Base-by-base conservation (phyloP, 202 grass and related monocot species). In the Zizania palustris region DNA sequence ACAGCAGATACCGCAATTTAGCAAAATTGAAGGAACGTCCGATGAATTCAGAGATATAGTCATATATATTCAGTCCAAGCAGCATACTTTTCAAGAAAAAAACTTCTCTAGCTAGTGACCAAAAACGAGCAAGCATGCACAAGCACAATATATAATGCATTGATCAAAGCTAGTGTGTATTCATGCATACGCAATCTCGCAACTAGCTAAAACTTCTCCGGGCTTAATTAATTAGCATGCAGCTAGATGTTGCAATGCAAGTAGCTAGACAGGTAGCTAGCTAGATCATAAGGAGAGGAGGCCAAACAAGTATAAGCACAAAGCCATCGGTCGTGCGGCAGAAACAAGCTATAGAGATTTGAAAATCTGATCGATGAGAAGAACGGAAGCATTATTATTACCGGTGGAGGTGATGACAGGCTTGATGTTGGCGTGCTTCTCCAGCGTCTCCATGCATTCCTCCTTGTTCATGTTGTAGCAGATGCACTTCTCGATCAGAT, bases 401-500 rank as follows among this genome's bases (percentile, higher is more conserved):
- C 96, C 96, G 0, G 91, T 99, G 68, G 96, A 99, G 18, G 96
- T 99, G 85, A 99, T 87, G 81, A 94, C 81, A 50, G 92, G 96
- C 60, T 82, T 79, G 78, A 99, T 95, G 20, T 90, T 89, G 55
- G 92, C 96, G 78, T 99, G 89, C 84, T 95, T 99, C 83, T 92
- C 85, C 61, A 99, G 78, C 77, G 96, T 84, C 53, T 85, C 75
- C 77, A 99, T 83, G 87, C 92, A 93, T 19, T 99, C 87, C 67
- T 99, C 89, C 87, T 83, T 89, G 89, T 77, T 84, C 96, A 99
- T 72, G 68, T 80, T 83, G 89, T 90, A 90, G 77, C 88, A 72
- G 38, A 99, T 80, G 81, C 96, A 99, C 81, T 93, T 94, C 92
- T 99, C 96, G 59, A 99, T 99, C 77, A 99, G 87, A 63, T 99